These are phyloP conservation scores for Saccharomyces pastorianus DNA, from an alignment of 1,139 yeast genomes.

Conservation along the genomic window DNA sequence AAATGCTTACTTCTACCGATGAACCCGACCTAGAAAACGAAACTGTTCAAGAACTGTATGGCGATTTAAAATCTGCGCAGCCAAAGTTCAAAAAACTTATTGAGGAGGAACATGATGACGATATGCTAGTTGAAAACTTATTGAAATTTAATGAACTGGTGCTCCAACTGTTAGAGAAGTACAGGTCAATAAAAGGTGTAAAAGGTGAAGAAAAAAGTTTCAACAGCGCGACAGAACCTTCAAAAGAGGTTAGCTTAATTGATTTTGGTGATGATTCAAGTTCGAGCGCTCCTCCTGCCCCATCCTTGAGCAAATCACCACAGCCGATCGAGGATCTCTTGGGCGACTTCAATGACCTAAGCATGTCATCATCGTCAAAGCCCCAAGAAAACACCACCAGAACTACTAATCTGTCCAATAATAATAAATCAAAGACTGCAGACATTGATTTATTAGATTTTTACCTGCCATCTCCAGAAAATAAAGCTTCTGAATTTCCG, in stretches of 20 bases:
- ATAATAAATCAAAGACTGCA: conserved; percentile 10
- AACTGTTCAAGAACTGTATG: conserved; percentile 69
- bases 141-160: conserved; percentile 70
- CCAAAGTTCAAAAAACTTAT: conserved; percentile 83
- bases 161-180: conserved; percentile 61
- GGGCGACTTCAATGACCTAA: conserved; percentile 60
- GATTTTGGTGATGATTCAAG: conserved; percentile 69
- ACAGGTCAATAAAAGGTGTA: conserved; percentile 51
- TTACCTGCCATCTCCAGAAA: conserved; percentile 35
- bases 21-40: conserved; percentile 54
- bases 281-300: conserved; percentile 14
- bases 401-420: neutral
- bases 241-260: conserved; percentile 52
- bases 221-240: neutral
- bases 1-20: conserved; percentile 63
- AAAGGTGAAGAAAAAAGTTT: neutral
- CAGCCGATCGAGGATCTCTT: conserved; percentile 18
- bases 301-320: neutral
- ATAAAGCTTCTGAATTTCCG: conserved; percentile 1
- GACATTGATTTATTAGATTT: conserved; percentile 37
- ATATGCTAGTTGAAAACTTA: conserved; percentile 56
- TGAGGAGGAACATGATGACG: conserved; percentile 65
- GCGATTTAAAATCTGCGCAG: conserved; percentile 73
- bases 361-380: conserved; percentile 31
- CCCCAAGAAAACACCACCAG: conserved; percentile 11